Base-by-base conservation (phyloP, 2,329 filamentous ascomycete species). In the Neophaeococcomyces aloes region DNA sequence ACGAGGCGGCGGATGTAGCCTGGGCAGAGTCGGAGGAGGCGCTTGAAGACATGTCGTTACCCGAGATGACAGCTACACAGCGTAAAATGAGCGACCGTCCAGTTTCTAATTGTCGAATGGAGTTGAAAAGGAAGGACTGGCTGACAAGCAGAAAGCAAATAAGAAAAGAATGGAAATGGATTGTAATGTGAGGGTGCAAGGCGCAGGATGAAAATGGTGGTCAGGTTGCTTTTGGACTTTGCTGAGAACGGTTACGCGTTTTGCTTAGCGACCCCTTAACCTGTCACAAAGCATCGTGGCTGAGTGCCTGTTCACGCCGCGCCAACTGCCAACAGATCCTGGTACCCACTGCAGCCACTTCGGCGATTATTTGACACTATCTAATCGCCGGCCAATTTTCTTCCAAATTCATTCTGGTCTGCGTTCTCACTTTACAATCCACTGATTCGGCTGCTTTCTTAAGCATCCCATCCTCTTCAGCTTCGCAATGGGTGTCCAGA, bases 401-500 rank as follows among this genome's bases (percentile, higher is more conserved):
- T 10, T 10, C 10, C 5, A 10, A 27, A 27, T 27, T 27, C n/a
- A n/a, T n/a, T n/a, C n/a, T n/a, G n/a, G n/a, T n/a, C n/a, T n/a
- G n/a, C n/a, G n/a, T n/a, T n/a, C n/a, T n/a, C n/a, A n/a, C n/a
- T n/a, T n/a, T n/a, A n/a, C n/a, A n/a, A n/a, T n/a, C n/a, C n/a
- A n/a, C n/a, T n/a, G n/a, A n/a, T n/a, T n/a, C n/a, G n/a, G n/a
- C n/a, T n/a, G n/a, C n/a, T n/a, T n/a, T n/a, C n/a, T n/a, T n/a
- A n/a, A n/a, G n/a, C n/a, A n/a, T n/a, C n/a, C n/a, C n/a, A n/a
- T n/a, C 23, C 23, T 27, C 5, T 10, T n/a, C 8, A n/a, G 23
- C 47, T 44, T 53, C 55, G 63, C 49, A 29, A 95, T 95, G 89
- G 88, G 87, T 66, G 78, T 87, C 55, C 78, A 81, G 51, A 94